Conservation (phyloP, 352 stramenopile genomes). For the Blastocystis sp. region DNA sequence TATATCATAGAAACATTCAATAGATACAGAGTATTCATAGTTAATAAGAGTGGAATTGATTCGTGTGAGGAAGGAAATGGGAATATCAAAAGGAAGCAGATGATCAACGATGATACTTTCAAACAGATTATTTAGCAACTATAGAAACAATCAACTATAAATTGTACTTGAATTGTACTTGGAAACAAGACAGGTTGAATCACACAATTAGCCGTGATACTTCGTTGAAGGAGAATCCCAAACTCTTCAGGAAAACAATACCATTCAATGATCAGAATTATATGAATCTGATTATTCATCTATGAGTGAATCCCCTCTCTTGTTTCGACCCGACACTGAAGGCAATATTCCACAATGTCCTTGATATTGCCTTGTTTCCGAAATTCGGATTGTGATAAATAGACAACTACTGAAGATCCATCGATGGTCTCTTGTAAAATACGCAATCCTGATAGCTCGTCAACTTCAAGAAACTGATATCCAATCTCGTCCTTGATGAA, state of each 20-base stretch:
- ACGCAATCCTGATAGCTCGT: background rate
- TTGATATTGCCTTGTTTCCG: slow-evolving; percentile 27
- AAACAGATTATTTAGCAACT: slow-evolving; percentile 52
- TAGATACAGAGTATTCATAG: slow-evolving; percentile 32
- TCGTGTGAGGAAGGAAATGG: background rate
- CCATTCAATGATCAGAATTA: background rate
- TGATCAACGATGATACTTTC: background rate
- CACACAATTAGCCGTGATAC: slow-evolving; percentile 10
- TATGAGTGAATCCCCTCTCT: background rate
- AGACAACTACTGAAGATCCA: background rate
- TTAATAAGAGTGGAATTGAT: slow-evolving; percentile 25
- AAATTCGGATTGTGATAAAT: slow-evolving; percentile 24
- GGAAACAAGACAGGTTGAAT: slow-evolving; percentile 42
- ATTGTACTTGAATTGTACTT: slow-evolving; percentile 9
- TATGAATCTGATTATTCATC: background rate
- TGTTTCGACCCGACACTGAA: background rate
- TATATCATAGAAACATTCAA: background rate
- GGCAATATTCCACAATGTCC: slow-evolving; percentile 37
- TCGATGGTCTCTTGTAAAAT: background rate
- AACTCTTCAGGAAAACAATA: slow-evolving; percentile 56
- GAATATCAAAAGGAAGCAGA: background rate
- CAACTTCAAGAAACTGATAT: background rate
- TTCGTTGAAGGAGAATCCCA: slow-evolving; percentile 41
- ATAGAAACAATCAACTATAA: background rate
- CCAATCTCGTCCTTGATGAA: background rate